Base-by-base conservation (phyloP, 1,284 basidiomycete genomes). In the Exobasidium rhododendri region DNA sequence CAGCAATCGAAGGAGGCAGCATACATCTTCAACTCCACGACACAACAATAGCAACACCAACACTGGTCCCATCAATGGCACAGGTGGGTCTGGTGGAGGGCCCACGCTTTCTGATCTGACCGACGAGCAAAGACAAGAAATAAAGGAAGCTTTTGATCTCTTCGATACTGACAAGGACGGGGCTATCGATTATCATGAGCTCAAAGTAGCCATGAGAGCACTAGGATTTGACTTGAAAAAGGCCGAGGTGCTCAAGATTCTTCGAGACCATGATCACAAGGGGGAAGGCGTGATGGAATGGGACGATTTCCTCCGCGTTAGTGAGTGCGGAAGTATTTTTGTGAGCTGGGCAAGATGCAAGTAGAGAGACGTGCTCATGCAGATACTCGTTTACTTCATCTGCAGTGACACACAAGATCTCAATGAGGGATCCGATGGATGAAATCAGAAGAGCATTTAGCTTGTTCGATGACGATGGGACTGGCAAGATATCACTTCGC, bases 131-230 rank as follows among this genome's bases (percentile, higher is more conserved):
- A 90, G 92, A 73, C 89, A 92, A 77, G 94, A 99, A 82, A 96
- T 98, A 72, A 93, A 93, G 80, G 96, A 99, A 79, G 96, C 96
- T 0, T 99, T 99, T 78, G 94, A 97, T 81, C 87, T 98, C 61
- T 99, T 99, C 79, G 96, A 98, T 82, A 92, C 92, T 32, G 94
- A 98, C 85, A 97, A 97, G 84, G 94, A 98, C 77, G 92, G 92
- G n/a, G 88, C 78, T 13, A 73, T 80, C 52, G 78, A 78, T 65
- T 98, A 97, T 82, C 94, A 98, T 82, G 96, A 99, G 81, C 85
- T 98, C 74, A 97, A 97, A 81, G 96, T 99, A 69, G 93, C 94
- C 49, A 93, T 99, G 91, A 86, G 96, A 52, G 96, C 96, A 3
- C 83, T 99, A 51, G 96, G 96, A 0, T 98, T 98, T 78, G 96